Evolutionary conservation across 2,329 filamentous ascomycete species (phyloP).

Genomic region (Penicillium glabrum): DNA sequence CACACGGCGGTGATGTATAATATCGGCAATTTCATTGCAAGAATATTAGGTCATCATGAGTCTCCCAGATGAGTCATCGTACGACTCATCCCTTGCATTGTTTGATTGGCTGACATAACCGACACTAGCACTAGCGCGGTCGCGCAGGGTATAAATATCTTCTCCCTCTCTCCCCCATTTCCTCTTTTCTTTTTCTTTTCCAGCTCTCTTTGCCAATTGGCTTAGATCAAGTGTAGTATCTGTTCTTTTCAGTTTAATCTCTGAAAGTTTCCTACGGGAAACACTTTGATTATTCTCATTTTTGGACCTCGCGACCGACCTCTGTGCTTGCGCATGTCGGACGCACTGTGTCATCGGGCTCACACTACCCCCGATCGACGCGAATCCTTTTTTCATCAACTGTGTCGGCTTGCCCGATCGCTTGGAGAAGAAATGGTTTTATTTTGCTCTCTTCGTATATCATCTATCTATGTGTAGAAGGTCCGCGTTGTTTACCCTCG

Average conservation of each 20-base stretch:
- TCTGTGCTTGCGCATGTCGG: conserved; percentile 71
- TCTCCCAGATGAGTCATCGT: neutral
- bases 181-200: conserved; percentile 46
- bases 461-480: too few species aligned
- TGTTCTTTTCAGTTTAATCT: conserved; percentile 98
- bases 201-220: conserved; percentile 58
- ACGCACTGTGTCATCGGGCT: conserved; percentile 72
- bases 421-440: conserved; percentile 55
- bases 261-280: conserved; percentile 76
- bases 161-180: conserved; percentile 21
- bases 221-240: conserved; percentile 97
- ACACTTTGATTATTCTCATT: conserved; percentile 81
- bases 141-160: conserved; percentile 31
- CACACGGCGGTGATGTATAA: too few species aligned
- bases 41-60: too few species aligned
- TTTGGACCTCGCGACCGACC: conserved; percentile 59
- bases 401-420: conserved; percentile 51
- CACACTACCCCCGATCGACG: conserved; percentile 73
- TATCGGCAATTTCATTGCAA: too few species aligned
- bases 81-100: neutral
- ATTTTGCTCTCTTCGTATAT: too few species aligned
- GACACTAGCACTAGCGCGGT: neutral
- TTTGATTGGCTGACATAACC: neutral
- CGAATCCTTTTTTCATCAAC: conserved; percentile 63
- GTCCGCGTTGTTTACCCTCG: neutral